Base-by-base conservation (phyloP, 176 grass and related monocot genomes). In the Carex parvula region DNA sequence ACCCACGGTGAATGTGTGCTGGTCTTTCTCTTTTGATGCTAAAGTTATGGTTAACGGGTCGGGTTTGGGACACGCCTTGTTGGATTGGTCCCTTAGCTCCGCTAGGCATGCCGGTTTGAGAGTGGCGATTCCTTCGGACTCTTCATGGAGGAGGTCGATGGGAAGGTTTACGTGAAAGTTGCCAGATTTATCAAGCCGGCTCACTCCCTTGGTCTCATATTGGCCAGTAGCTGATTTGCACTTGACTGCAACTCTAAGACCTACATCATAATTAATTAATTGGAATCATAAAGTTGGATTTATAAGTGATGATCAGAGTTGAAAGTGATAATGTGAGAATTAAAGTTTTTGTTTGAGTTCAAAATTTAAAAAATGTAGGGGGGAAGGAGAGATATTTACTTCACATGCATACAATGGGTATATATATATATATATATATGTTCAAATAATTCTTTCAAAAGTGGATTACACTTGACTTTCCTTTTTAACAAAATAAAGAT, bases 181-280 rank as follows among this genome's bases (percentile, higher is more conserved):
- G 33, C 79, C 79, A n/a, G 57, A 81, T 62, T 81, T 81, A 29
- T 63, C 79, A 15, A 81, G 79, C 9, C 46, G 79, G 37, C 79
- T 81, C 18, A 81, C 79, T 59, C 79, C 79, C 14, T 81, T 81
- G 8, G 57, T 81, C 57, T 81, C 79, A 30, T 81, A 81, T 39
- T 42, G 56, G 29, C 79, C 79, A 30, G 16, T 63, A 32, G 57
- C 55, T 33, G 79, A 81, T 81, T 81, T 81, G 79, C 79, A 81
- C 79, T 81, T 81, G 55, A 81, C 63, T 57, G 54, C 79, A 57
- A 81, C 57, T 81, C 54, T 32, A 39, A 81, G 79, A 81, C 79
- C 79, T 81, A 48, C 46, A 48, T 48, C 13, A 20, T 26, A 33
- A 17, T 33, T 16, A 11, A 8, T 71, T 71, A 9, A 71, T 71